Conservation (phyloP, 257 asterid genomes). For the Ehretia macrophylla region DNA sequence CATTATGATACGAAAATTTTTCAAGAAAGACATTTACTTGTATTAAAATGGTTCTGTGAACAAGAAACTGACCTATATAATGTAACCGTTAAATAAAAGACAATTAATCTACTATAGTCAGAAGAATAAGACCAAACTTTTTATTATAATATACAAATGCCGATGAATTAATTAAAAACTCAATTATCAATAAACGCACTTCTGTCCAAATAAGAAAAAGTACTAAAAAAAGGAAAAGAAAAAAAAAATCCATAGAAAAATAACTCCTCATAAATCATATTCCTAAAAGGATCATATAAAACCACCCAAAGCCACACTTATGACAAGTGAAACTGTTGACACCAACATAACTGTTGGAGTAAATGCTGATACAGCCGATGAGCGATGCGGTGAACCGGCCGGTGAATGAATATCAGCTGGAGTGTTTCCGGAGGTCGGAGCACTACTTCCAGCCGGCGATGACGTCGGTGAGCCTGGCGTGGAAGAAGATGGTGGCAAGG, state of each 20-base stretch:
- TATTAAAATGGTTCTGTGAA: too few relatives aligned
- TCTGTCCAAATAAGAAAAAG: background rate
- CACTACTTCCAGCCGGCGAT: constrained; percentile 11
- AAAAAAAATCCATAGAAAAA: background rate
- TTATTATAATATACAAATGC: too few relatives aligned
- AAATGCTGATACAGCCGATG: constrained; percentile 31
- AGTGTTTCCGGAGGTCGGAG: constrained; percentile 13
- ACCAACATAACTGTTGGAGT: constrained; percentile 21
- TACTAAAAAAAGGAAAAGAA: background rate
- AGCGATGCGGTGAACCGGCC: constrained; percentile 24
- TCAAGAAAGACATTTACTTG: too few relatives aligned
- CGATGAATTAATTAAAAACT: too few relatives aligned
- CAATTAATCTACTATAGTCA: too few relatives aligned
- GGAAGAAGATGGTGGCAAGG: background rate
- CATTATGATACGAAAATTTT: too few relatives aligned
- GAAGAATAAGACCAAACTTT: background rate
- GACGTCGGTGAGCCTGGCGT: background rate
- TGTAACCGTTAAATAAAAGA: background rate
- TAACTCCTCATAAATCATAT: background rate
- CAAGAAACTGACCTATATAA: too few relatives aligned
- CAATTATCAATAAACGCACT: background rate
- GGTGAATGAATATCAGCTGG: constrained; percentile 19
- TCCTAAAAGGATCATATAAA: constrained; percentile 16
- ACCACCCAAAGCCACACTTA: constrained; percentile 19
- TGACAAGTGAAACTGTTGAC: constrained; percentile 27